Evolutionary conservation across 1,284 basidiomycete species (phyloP).

Genomic region (Xanthoconium separans): DNA sequence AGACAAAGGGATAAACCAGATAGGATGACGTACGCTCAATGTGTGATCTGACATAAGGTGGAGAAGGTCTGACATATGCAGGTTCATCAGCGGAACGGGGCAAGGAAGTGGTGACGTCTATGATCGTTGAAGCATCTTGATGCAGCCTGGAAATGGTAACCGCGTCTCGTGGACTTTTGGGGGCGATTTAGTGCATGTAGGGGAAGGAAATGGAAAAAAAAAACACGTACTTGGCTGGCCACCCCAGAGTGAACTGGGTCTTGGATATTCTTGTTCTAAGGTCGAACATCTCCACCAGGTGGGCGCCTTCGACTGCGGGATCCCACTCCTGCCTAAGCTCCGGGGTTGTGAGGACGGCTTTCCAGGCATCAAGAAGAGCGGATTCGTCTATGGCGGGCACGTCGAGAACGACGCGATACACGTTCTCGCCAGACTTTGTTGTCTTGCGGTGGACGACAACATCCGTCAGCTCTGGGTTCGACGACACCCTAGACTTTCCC

Average conservation of each 20-base stretch:
- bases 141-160: constrained; percentile 88
- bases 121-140: constrained; percentile 77
- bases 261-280: constrained; percentile 82
- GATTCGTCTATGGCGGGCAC: constrained; percentile 64
- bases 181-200: constrained; percentile 10
- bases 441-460: constrained; percentile 68
- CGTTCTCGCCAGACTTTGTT: constrained; percentile 65
- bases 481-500: constrained; percentile 53
- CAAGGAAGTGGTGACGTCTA: constrained; percentile 94
- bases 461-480: constrained; percentile 60
- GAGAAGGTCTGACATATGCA: constrained; percentile 88
- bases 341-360: constrained; percentile 79
- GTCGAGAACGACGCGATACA: constrained; percentile 84
- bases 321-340: constrained; percentile 92
- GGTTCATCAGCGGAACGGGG: constrained; percentile 93
- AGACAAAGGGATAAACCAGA: constrained; percentile 9
- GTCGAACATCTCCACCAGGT: constrained; percentile 85
- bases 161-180: constrained; percentile 80
- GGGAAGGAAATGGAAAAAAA: constrained; percentile 2
- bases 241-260: constrained; percentile 90
- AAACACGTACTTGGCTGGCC: constrained; percentile 87
- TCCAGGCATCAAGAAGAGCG: constrained; percentile 76
- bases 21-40: constrained; percentile 61
- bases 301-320: constrained; percentile 84
- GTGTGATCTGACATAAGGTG: constrained; percentile 92